A percentile compares a stretch with the other conserved stretches of the same genome.
These are phyloP conservation scores for Candida michaelii DNA, from an alignment of 805 yeast genomes.

Conservation along the genomic window DNA sequence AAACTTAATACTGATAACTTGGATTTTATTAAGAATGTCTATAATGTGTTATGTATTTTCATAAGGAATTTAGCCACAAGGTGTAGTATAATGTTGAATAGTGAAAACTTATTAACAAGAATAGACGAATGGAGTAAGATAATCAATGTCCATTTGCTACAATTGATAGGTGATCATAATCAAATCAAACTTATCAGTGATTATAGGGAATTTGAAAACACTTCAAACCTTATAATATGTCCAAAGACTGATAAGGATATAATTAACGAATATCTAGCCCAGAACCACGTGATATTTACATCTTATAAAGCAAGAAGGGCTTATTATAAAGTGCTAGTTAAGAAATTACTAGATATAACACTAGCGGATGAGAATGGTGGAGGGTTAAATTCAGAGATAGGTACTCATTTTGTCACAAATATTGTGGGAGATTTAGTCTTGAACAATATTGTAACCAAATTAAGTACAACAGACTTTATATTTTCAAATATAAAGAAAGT, in stretches of 20 bases:
- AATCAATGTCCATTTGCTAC: constrained; percentile 23
- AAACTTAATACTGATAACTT: constrained; percentile 33
- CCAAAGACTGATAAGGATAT: constrained; percentile 11
- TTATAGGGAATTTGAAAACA: not conserved
- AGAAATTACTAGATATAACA: constrained; percentile 20
- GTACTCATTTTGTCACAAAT: constrained; percentile 21
- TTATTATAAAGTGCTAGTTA: constrained; percentile 25
- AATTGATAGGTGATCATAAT: constrained; percentile 15
- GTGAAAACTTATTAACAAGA: constrained; percentile 18
- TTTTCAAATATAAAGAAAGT: constrained; percentile 17
- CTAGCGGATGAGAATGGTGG: constrained; percentile 13
- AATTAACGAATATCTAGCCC: constrained; percentile 15
- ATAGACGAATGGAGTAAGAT: constrained; percentile 26
- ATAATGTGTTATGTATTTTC: constrained; percentile 24
- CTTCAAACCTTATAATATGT: constrained; percentile 6
- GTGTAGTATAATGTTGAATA: constrained; percentile 7
- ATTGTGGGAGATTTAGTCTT: constrained; percentile 32
- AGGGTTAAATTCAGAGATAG: constrained; percentile 24
- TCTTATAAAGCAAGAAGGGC: constrained; percentile 10
- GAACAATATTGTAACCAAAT: constrained; percentile 21
- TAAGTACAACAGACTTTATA: constrained; percentile 27
- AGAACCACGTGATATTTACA: constrained; percentile 22
- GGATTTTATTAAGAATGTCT: constrained; percentile 28
- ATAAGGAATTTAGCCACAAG: constrained; percentile 17
- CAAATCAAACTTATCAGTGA: constrained; percentile 17